Base-by-base conservation (phyloP, 2,329 filamentous ascomycete species). In the Metarhizium brunneum region DNA sequence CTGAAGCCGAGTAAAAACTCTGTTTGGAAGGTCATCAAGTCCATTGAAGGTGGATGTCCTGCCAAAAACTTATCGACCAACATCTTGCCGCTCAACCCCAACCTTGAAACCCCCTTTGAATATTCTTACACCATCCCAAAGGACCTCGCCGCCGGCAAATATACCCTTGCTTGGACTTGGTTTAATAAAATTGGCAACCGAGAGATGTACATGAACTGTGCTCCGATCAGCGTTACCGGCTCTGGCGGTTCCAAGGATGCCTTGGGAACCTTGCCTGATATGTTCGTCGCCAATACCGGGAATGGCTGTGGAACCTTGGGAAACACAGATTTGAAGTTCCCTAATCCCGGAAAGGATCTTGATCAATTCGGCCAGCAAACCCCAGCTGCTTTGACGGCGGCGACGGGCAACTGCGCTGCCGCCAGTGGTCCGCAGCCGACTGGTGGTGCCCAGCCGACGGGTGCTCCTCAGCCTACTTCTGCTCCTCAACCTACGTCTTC, bases 151-250 rank as follows among this genome's bases (percentile, higher is more conserved):
- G 74, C 85, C 1, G 94, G 92, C 4, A 80, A 91, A 45, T 92
- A 88, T 30, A 88, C 85, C 0, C 77, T 97, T 5, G 90, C 90
- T 0, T 97, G 92, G 91, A 90, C 90, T 0, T 97, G 94, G 94
- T 84, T 95, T 72, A 97, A 97, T 76, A 87, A 87, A 57, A 66
- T 95, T 10, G 94, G 94, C 2, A 96, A 96, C 75, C 86, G 92
- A 1, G 94, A 97, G 68, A 90, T 96, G 80, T 96, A 97, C 79
- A 95, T 96, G 91, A 95, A 96, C 79, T 99, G 92, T 63, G 90
- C 87, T 0, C 83, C 89, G 0, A 70, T 95, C 50, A 80, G 77
- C 0, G 77, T 97, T 29, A 82, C 81, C 0, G 81, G 81, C 8
- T 61, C 59, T 0, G 72, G 71, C 0, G 80, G 80, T 53, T 69